A percentile compares a stretch with the other conserved stretches of the same genome.
Evolutionary conservation across 75 land plant genomes (phyloP).

Genomic region (Selaginella moellendorffii): DNA sequence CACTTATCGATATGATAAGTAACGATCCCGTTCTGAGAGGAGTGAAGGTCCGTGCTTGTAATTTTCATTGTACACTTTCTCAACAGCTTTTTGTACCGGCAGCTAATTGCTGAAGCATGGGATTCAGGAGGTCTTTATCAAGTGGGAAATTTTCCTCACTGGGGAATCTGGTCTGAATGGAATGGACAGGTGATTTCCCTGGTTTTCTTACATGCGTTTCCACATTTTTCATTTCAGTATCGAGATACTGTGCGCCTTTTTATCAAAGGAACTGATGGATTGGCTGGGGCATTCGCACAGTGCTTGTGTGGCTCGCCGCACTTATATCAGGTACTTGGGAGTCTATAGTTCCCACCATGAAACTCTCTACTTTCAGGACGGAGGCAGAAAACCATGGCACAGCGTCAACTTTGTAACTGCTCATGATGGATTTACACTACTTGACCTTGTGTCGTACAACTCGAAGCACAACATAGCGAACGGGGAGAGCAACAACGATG

Average conservation of each 20-base stretch:
- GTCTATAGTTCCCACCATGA: no score
- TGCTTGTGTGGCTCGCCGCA: constrained; percentile 94
- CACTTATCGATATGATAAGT: constrained; percentile 90
- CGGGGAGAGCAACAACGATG: constrained; percentile 89
- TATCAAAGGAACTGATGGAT: constrained; percentile 89
- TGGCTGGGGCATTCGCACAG: constrained; percentile 91
- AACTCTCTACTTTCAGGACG: no score
- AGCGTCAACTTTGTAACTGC: constrained; percentile 92
- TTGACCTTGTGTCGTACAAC: constrained; percentile 81
- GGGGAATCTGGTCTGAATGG: constrained; percentile 99
- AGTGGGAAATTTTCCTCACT: constrained; percentile 93
- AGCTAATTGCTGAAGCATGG: constrained; percentile 99
- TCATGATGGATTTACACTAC: constrained; percentile 94
- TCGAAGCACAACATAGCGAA: constrained; percentile 74
- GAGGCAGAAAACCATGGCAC: constrained; percentile 95
- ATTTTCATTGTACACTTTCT: neutral
- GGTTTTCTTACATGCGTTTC: neutral
- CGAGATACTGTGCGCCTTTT: constrained; percentile 86
- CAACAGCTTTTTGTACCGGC: constrained; percentile 1
- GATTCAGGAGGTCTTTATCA: constrained; percentile 97
- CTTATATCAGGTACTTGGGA: constrained; percentile 80
- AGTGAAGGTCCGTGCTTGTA: constrained; percentile 50
- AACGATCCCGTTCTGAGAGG: constrained; percentile 83
- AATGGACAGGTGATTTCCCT: constrained; percentile 69
- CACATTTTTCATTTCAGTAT: no score